Percentiles rank a stretch among this genome's conserved stretches.
phyloP scores from a whole-genome alignment of 371 early-diverging fungal species.

The Nosema bombycis region DNA sequence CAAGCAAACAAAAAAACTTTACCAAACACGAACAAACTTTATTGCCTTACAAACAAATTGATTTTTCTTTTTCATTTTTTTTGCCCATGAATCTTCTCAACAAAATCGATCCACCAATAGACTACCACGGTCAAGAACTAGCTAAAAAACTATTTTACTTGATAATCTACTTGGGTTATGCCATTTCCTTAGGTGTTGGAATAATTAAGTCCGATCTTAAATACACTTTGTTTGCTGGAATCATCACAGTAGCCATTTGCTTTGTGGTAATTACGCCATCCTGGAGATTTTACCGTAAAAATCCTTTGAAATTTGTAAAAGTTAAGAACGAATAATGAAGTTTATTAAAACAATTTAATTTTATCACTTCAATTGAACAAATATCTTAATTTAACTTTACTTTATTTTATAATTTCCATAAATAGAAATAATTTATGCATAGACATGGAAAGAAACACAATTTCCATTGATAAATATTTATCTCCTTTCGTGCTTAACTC shows the following conservation, averaged over 20 bases:
- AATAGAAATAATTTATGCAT: not conserved
- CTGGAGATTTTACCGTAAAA: constrained; percentile 62
- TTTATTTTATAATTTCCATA: not conserved
- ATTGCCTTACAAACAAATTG: too few relatives aligned
- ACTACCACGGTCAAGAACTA: constrained; percentile 63
- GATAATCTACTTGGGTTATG: constrained; percentile 56
- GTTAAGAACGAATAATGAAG: constrained; percentile 13
- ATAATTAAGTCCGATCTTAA: constrained; percentile 50
- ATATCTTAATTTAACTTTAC: not conserved
- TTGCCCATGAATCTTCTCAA: constrained; percentile 16
- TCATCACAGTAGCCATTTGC: constrained; percentile 29
- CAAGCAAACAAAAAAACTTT: too few relatives aligned
- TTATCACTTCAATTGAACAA: not conserved
- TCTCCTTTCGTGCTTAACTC: not conserved
- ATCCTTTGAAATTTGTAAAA: constrained; percentile 61
- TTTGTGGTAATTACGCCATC: constrained; percentile 59
- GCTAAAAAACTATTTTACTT: constrained; percentile 51
- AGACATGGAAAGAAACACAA: constrained; percentile 1
- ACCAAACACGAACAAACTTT: too few relatives aligned
- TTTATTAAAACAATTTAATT: not conserved
- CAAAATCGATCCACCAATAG: constrained; percentile 60
- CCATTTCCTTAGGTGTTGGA: constrained; percentile 53
- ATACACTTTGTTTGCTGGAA: constrained; percentile 50
- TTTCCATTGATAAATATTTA: not conserved
- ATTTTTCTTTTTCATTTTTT: too few relatives aligned